A percentile compares a stretch with the other conserved stretches of the same genome.
Evolutionary conservation across 805 yeast genomes (phyloP).

Genomic region (Kluyveromyces nonfermentans): DNA sequence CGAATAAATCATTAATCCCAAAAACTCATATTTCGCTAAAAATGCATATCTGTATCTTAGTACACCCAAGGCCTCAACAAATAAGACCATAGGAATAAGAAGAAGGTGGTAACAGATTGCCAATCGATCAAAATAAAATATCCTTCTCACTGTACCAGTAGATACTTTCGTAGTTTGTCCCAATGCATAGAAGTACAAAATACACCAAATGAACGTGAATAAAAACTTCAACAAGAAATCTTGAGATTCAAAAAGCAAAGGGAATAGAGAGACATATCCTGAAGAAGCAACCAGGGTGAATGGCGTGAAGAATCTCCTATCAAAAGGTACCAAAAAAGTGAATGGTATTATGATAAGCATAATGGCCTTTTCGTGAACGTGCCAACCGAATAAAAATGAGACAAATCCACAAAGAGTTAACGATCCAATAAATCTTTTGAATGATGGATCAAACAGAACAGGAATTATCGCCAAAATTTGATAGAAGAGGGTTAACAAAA

Average conservation of each 20-base stretch:
- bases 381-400: constrained; percentile 95
- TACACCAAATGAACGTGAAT: constrained; percentile 79
- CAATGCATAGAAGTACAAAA: constrained; percentile 63
- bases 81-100: constrained; percentile 52
- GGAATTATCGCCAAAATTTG: constrained; percentile 74
- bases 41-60: constrained; percentile 45
- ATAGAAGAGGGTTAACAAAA: constrained; percentile 71
- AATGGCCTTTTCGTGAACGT: constrained; percentile 97
- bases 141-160: constrained; percentile 33
- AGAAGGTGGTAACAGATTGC: constrained; percentile 59
- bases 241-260: constrained; percentile 68
- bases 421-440: constrained; percentile 71
- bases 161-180: constrained; percentile 51
- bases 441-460: constrained; percentile 58
- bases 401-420: constrained; percentile 85
- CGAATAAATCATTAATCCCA: constrained; percentile 73
- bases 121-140: constrained; percentile 64
- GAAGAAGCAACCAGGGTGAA: constrained; percentile 66
- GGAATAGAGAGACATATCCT: constrained; percentile 83
- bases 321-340: constrained; percentile 62
- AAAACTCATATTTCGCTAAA: constrained; percentile 56
- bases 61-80: constrained; percentile 40
- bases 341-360: constrained; percentile 82
- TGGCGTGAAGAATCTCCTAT: constrained; percentile 59
- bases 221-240: constrained; percentile 71